A percentile compares a stretch with the other conserved stretches of the same genome.
These are phyloP conservation scores for Wickerhamiella bombiphila DNA, from an alignment of 805 yeast genomes.

Conservation along the genomic window DNA sequence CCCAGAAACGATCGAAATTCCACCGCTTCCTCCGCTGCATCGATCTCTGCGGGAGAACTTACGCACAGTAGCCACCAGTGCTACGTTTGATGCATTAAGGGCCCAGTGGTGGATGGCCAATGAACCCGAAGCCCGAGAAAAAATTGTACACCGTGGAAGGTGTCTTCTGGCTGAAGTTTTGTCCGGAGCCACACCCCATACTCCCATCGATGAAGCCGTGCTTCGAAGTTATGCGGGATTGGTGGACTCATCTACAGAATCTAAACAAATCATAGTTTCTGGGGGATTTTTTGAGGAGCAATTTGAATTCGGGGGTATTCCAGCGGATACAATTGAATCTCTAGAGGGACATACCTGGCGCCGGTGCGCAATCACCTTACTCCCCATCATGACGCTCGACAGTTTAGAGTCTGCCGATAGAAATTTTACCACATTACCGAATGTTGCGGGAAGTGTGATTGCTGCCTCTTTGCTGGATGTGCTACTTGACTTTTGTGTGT, in stretches of 20 bases:
- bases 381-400: constrained; percentile 22
- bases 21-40: background rate
- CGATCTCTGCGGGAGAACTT: background rate
- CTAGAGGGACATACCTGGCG: constrained; percentile 22
- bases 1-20: background rate
- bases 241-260: background rate
- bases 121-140: background rate
- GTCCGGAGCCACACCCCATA: background rate
- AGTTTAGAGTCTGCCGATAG: constrained; percentile 18
- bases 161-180: constrained; percentile 5
- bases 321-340: constrained; percentile 14
- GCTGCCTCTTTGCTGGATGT: constrained; percentile 14
- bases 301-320: constrained; percentile 13
- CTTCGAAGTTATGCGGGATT: background rate
- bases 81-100: background rate
- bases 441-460: constrained; percentile 3
- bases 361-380: constrained; percentile 24
- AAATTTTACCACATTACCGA: constrained; percentile 5
- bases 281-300: constrained; percentile 14
- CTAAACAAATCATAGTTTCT: constrained; percentile 4
- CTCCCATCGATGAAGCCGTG: background rate
- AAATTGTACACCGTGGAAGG: background rate
- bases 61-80: background rate
- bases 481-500: constrained; percentile 19
- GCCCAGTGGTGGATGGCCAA: background rate